Conservation (phyloP, 129 eudicot genomes). For the Kitagawia praeruptora region DNA sequence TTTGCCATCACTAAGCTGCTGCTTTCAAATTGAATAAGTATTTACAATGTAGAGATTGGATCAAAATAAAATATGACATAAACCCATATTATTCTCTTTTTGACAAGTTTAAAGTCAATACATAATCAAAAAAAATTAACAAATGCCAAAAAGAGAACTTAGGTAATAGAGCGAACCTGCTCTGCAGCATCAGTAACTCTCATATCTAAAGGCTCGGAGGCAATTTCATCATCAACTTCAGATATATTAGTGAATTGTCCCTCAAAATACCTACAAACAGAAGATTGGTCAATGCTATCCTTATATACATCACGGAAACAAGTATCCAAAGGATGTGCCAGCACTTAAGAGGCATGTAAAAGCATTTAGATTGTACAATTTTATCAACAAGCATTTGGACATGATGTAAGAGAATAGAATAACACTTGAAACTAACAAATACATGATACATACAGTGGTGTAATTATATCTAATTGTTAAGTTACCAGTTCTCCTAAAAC, state of each 20-base stretch:
- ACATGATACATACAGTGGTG: no score
- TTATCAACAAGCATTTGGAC: background rate
- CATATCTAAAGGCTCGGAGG: slow-evolving; percentile 35
- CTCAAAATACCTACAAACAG: slow-evolving; percentile 71
- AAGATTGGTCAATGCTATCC: slow-evolving; percentile 7
- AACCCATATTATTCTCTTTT: no score
- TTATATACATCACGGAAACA: background rate
- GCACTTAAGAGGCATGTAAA: background rate
- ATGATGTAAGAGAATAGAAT: background rate
- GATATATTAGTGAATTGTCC: slow-evolving; percentile 77
- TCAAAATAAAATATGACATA: no score
- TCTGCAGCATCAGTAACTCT: slow-evolving; percentile 70
- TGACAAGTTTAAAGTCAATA: background rate
- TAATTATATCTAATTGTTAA: no score
- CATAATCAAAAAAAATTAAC: background rate
- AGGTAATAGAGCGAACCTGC: slow-evolving; percentile 32
- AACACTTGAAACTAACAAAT: background rate
- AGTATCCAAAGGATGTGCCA: background rate
- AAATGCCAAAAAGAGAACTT: background rate
- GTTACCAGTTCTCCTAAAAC: no score
- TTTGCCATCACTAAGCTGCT: background rate
- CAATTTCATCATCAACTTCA: slow-evolving; percentile 52
- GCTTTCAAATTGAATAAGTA: background rate
- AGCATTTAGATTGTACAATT: background rate
- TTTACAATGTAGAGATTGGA: background rate